phyloP scores from a whole-genome alignment of 2,329 filamentous ascomycete species.

The Allantophomopsis cytisporea region DNA sequence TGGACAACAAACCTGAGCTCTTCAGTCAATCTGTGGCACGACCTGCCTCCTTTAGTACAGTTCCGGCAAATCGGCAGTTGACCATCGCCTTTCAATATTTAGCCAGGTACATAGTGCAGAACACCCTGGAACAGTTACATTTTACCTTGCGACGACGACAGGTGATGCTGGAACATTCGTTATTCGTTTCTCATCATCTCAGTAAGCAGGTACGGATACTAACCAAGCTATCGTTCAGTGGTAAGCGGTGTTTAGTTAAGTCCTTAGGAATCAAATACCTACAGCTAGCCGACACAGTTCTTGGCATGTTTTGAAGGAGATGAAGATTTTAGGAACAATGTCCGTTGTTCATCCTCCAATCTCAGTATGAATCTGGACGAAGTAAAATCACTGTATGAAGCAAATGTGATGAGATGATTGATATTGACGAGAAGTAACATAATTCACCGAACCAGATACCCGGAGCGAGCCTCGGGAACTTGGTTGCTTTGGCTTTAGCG shows the following conservation, averaged over 20 bases:
- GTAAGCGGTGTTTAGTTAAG: not conserved
- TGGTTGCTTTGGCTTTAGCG: too few species aligned
- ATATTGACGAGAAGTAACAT: too few species aligned
- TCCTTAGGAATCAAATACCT: not conserved
- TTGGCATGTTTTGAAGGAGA: not conserved
- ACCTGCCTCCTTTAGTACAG: not conserved
- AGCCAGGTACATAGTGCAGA: not conserved
- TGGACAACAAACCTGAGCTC: slow-evolving; percentile 4
- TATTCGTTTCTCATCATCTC: not conserved
- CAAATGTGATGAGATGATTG: too few species aligned
- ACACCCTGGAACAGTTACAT: not conserved
- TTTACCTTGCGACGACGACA: slow-evolving; percentile 1
- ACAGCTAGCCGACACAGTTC: not conserved
- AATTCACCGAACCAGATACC: too few species aligned
- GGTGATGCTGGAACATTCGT: not conserved
- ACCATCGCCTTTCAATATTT: not conserved
- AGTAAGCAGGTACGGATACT: not conserved
- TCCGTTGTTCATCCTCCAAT: too few species aligned
- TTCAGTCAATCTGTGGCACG: not conserved
- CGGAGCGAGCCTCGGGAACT: too few species aligned
- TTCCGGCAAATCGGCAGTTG: slow-evolving; percentile 1
- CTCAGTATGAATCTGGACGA: too few species aligned
- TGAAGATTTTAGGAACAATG: too few species aligned
- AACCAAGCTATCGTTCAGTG: not conserved
- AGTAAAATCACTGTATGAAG: too few species aligned